phyloP scores from a whole-genome alignment of 495 filamentous ascomycete species.

The Neurospora sp. region DNA sequence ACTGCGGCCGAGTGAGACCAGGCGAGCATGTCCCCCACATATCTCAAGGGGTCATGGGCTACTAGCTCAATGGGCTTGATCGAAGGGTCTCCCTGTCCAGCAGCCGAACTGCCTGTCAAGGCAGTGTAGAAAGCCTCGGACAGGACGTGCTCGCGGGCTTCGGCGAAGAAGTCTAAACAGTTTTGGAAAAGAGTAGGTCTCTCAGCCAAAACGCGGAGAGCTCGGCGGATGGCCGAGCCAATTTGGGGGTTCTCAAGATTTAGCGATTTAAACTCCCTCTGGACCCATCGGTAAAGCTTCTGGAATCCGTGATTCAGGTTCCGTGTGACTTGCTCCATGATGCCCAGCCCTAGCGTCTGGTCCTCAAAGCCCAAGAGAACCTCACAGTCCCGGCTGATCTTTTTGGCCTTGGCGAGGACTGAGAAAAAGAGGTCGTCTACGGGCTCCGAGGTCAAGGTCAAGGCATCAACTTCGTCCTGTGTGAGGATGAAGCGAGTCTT shows the following conservation, averaged over 20 bases:
- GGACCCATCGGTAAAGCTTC: slow-evolving; percentile 90
- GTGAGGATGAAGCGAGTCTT: slow-evolving; percentile 75
- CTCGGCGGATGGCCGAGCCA: slow-evolving; percentile 71
- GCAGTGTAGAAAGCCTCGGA: slow-evolving; percentile 88
- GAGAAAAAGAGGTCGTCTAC: slow-evolving; percentile 82
- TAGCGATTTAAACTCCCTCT: slow-evolving; percentile 82
- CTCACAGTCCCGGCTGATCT: slow-evolving; percentile 79
- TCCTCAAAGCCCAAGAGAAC: slow-evolving; percentile 83
- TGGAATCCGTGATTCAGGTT: slow-evolving; percentile 87
- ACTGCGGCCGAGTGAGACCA: slow-evolving; percentile 94
- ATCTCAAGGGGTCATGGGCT: slow-evolving; percentile 84
- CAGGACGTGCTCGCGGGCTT: slow-evolving; percentile 76
- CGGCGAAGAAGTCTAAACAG: slow-evolving; percentile 88
- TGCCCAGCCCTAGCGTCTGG: slow-evolving; percentile 72
- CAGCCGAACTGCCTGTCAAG: slow-evolving; percentile 57
- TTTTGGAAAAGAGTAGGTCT: slow-evolving; percentile 83
- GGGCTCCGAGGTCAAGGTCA: slow-evolving; percentile 68
- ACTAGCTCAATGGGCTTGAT: slow-evolving; percentile 91
- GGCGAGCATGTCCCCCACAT: slow-evolving; percentile 94
- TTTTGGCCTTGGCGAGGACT: slow-evolving; percentile 70
- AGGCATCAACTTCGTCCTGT: slow-evolving; percentile 58
- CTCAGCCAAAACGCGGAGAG: slow-evolving; percentile 81
- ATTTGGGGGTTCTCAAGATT: slow-evolving; percentile 95
- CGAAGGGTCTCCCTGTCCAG: slow-evolving; percentile 34
- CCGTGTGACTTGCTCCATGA: slow-evolving; percentile 82